Evolutionary conservation across 805 yeast genomes (phyloP).

Genomic region (Candida ortonii): DNA sequence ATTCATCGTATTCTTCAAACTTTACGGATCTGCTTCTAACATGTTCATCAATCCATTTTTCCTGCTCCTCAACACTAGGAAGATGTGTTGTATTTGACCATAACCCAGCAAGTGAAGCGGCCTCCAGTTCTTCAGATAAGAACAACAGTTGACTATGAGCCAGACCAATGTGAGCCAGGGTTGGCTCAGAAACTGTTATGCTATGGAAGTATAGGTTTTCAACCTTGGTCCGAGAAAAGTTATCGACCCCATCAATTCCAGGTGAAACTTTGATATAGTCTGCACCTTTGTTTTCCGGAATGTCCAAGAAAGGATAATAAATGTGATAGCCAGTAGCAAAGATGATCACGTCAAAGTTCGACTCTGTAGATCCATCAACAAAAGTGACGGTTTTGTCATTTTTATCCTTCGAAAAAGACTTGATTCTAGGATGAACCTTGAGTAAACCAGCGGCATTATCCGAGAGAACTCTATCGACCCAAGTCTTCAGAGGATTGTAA

Average conservation of each 20-base stretch:
- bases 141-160: conserved; percentile 40
- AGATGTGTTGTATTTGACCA: conserved; percentile 39
- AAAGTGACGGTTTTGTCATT: conserved; percentile 37
- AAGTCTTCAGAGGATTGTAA: conserved; percentile 48
- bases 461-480: conserved; percentile 39
- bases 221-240: conserved; percentile 4
- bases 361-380: conserved; percentile 44
- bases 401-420: conserved; percentile 35
- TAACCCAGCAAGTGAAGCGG: conserved; percentile 51
- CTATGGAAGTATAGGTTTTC: conserved; percentile 28
- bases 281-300: conserved; percentile 17
- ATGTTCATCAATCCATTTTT: conserved; percentile 1
- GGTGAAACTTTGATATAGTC: conserved; percentile 35
- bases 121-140: conserved; percentile 44
- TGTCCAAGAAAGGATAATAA: conserved; percentile 52
- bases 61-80: conserved; percentile 5
- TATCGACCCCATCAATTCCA: conserved; percentile 27
- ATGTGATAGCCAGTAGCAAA: conserved; percentile 72
- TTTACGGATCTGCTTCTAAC: conserved; percentile 1
- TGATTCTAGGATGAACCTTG: conserved; percentile 42
- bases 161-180: conserved; percentile 37
- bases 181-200: conserved; percentile 38
- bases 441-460: conserved; percentile 44
- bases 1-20: conserved; percentile 8
- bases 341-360: conserved; percentile 51